These are phyloP conservation scores for Nannochloris sp. DNA, from an alignment of 139 green algal genomes.

Conservation along the genomic window DNA sequence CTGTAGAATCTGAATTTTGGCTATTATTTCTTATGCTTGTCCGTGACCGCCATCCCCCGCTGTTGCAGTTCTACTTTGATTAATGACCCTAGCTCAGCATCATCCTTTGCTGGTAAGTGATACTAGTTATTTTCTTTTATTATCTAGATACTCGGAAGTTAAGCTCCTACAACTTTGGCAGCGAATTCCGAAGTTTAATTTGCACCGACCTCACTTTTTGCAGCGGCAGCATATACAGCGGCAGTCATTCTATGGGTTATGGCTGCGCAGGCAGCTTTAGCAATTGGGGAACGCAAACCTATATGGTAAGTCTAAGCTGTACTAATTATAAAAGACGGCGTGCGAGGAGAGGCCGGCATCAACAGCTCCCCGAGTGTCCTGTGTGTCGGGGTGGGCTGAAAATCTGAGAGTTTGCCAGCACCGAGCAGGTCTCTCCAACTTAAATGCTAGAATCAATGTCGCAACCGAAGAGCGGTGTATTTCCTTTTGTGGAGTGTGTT, in stretches of 20 bases:
- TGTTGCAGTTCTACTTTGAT: neutral
- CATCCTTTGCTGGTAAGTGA: neutral
- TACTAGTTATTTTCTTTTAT: neutral
- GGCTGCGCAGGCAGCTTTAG: neutral
- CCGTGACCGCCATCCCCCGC: neutral
- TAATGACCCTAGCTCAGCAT: neutral
- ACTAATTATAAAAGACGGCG: too few species aligned
- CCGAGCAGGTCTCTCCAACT: too few species aligned
- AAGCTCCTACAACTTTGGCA: neutral
- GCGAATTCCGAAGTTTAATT: neutral
- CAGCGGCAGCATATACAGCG: constrained; percentile 9
- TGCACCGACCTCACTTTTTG: neutral
- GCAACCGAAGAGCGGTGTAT: neutral
- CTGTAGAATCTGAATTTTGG: too few species aligned
- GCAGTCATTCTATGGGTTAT: neutral
- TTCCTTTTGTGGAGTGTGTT: neutral
- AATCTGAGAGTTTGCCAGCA: too few species aligned
- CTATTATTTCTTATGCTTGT: neutral
- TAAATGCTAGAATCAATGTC: too few species aligned
- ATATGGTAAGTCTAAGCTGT: neutral
- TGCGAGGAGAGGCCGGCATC: too few species aligned
- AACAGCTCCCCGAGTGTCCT: too few species aligned
- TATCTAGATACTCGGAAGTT: neutral
- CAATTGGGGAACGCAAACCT: neutral
- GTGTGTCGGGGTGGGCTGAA: too few species aligned